phyloP scores from a whole-genome alignment of 2,329 filamentous ascomycete genomes.

The Fusarium tuaranense region DNA sequence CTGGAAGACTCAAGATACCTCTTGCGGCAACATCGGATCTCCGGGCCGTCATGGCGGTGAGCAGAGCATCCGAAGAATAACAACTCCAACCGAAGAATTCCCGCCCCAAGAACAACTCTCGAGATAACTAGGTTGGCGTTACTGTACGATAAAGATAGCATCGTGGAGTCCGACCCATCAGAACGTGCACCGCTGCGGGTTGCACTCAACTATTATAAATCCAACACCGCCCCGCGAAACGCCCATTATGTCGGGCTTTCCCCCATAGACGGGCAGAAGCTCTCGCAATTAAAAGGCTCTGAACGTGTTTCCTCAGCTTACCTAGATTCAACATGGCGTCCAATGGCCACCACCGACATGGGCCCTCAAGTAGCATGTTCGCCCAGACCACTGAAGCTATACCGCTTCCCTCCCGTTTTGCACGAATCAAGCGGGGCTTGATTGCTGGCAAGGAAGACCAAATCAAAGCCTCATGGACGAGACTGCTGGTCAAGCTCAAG shows the following conservation, averaged over 20 bases:
- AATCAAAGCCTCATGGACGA: slow-evolving; percentile 53
- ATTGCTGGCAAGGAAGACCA: slow-evolving; percentile 52
- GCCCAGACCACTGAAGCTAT: slow-evolving; percentile 44
- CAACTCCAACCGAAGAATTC: slow-evolving; percentile 41
- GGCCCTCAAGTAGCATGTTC: slow-evolving; percentile 43
- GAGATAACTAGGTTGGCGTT: not conserved
- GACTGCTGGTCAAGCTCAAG: slow-evolving; percentile 52
- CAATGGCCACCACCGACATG: slow-evolving; percentile 34
- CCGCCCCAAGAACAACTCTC: slow-evolving; percentile 26
- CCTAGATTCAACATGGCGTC: slow-evolving; percentile 28
- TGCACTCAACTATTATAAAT: slow-evolving; percentile 17
- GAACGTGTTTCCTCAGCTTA: not conserved
- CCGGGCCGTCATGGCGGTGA: slow-evolving; percentile 40
- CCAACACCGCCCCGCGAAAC: slow-evolving; percentile 8
- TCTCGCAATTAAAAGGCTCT: not conserved
- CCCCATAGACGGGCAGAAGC: slow-evolving; percentile 7
- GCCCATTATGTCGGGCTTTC: slow-evolving; percentile 8
- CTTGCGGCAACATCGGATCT: slow-evolving; percentile 26
- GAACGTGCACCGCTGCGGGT: slow-evolving; percentile 7
- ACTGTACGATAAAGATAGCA: slow-evolving; percentile 13
- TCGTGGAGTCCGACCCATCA: slow-evolving; percentile 8
- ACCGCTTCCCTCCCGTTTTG: slow-evolving; percentile 55
- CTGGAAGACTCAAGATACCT: slow-evolving; percentile 2
- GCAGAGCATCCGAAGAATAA: slow-evolving; percentile 39
- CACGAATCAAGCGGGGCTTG: slow-evolving; percentile 54